Evolutionary conservation across 768 basidiomycete species (phyloP), one percentile per base, ranked within the genome.

Genomic region (Boletus vinaceobasis): DNA sequence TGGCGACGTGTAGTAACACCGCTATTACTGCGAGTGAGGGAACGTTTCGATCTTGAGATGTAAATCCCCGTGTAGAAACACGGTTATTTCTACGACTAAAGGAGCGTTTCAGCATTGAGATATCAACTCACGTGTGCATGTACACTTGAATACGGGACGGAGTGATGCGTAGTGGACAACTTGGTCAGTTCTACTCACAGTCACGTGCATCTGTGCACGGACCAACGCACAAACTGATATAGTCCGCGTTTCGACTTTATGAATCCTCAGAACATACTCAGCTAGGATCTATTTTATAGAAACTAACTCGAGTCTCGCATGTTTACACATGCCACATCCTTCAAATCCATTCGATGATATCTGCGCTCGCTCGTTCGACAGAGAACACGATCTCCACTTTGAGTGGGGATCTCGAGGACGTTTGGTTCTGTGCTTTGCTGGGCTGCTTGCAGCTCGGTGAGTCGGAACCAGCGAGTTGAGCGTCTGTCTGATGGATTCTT

Each of bases 261-360:
- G 62, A 65, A 69, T 75, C 81, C 65, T 75, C 60, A 85, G 84
- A 85, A 83, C 83, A 85, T 85, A 85, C 84, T 85, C 84, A 82
- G 81, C 79, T 82, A 85, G 83, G 83, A 85, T 85, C 83, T 85
- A 81, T 85, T 85, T 67, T 83, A 84, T 82, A 85, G 84, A 81
- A 82, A 82, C 83, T 84, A 80, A 84, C 84, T 72, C 81, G 83
- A 83, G 82, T 85, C 82, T 84, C 80, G 84, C 84, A 85, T 84
- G 82, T 84, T 83, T 83, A 84, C 76, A 78, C 82, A 83, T 85
- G 84, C 83, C 83, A 68, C 79, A 79, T 79, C 74, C 77, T 82
- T 84, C 79, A 82, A 78, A 77, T 85, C 79, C 82, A 81, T 71
- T 81, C 79, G 84, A 86, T 86, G 84, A 85, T 75, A 75, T 73